Base-by-base conservation (phyloP, 345 rosid genomes). In the Eutrema heterophyllum region DNA sequence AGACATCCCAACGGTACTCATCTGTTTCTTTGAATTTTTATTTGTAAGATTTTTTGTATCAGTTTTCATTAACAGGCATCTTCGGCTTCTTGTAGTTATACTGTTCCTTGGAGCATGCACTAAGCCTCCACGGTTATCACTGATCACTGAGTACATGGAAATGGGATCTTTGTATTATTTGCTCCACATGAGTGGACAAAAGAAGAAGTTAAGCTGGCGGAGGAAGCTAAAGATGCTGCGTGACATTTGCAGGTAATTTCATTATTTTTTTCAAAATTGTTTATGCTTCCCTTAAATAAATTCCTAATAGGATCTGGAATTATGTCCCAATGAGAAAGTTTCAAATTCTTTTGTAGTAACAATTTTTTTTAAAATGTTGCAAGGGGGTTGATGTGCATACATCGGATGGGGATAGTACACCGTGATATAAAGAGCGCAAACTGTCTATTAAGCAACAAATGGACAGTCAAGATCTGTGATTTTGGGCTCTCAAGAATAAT, bases 351-450 rank as follows among this genome's bases (percentile, higher is more conserved):
- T 21, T n/a, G 30, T 29, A 53, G 14, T 45, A 24, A 63, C 36
- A 7, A 16, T 44, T 52, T 7, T 10, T 45, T 55, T 13, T 60
- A 10, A 58, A 49, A 40, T 58, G 36, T 57, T 50, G 32, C 55
- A 32, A 96, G 99, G 93, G 99, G 99, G 9, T 79, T 96, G 91
- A 96, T 96, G 98, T 96, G 98, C 81, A 83, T 96, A 52, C 99
- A 96, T 77, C 83, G 98, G 56, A 96, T 92, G 98, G 92, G 92
- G 84, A 88, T 96, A 72, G 90, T 88, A 45, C 98, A 96, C 71
- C 88, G 95, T 32, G 99, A 96, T 80, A 82, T 96, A 39, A 88
- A 89, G 78, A 87, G 87, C 69, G 93, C 93, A 49, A 90, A 96
- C 68, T 92, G 98, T 80, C 97, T 96, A 6, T 89, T 92, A 70